Evolutionary conservation across 2,329 filamentous ascomycete genomes (phyloP), one percentile per base, ranked within the genome.

Genomic region (Penicillium hesseltinei): DNA sequence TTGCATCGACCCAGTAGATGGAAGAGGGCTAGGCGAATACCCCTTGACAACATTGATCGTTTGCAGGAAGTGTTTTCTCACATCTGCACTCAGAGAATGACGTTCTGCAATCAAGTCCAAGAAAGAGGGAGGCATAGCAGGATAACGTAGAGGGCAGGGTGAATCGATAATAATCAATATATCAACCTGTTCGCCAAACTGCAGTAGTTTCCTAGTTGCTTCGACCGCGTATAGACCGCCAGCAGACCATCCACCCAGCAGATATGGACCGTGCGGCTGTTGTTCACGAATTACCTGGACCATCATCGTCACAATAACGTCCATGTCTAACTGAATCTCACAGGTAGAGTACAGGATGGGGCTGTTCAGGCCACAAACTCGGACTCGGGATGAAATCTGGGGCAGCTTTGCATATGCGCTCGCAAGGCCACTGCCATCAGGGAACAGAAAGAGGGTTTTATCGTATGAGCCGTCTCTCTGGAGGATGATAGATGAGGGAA

Each of bases 151-250:
- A 23, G 86, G 86, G 66, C 81, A 85, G 1, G 87, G 86, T 0
- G 84, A 78, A 66, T 89, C 87, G 57, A 89, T 83, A 49, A 89
- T 74, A 57, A 88, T 77, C 21, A 89, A 77, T 53, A 82, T 75
- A 7, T 82, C 80, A 2, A 89, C 84, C 13, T 59, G 51, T 55
- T 67, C 81, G 17, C 82, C 81, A 0, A 74, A 77, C 58, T 77
- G 77, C 54, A 77, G 77, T 17, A 88, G 78, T 61, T 85, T 82
- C 56, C 80, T 79, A 65, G 83, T 79, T 13, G 83, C 83, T 64
- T 87, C 84, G 63, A 82, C 88, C 33, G 86, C 85, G 51, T 86
- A 84, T 42, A 89, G 84, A 39, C 88, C 87, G 13, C 88, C 88
- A 0, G 86, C 86, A 27, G 83, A 88, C 87, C 87, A 90, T 21